Conservation (phyloP, 1,284 basidiomycete genomes). For the Ganoderma multipileum region DNA sequence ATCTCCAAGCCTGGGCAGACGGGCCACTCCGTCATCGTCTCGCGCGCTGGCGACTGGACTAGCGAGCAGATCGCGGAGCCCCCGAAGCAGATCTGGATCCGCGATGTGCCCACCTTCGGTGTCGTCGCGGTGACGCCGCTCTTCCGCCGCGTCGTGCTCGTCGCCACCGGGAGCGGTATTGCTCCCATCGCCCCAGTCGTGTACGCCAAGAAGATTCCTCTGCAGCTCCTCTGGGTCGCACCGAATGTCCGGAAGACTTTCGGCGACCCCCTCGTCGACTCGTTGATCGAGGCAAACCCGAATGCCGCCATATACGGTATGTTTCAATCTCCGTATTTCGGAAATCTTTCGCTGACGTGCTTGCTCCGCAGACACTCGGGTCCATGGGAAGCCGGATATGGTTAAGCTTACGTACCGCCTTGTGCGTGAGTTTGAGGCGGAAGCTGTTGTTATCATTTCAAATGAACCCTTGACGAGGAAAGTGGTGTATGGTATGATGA, state of each 20-base stretch:
- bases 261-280: slow-evolving; percentile 60
- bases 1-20: slow-evolving; percentile 56
- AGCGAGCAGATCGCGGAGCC: slow-evolving; percentile 55
- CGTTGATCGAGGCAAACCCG: slow-evolving; percentile 56
- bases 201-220: slow-evolving; percentile 53
- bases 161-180: slow-evolving; percentile 67
- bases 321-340: slow-evolving; percentile 18
- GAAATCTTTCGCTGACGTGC: slow-evolving; percentile 1
- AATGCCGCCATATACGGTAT: slow-evolving; percentile 61
- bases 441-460: slow-evolving; percentile 66
- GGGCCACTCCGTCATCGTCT: slow-evolving; percentile 63
- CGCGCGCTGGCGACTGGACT: slow-evolving; percentile 67
- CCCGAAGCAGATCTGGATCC: slow-evolving; percentile 58
- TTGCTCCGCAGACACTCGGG: slow-evolving; percentile 52
- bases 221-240: slow-evolving; percentile 63
- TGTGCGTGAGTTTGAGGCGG: slow-evolving; percentile 63
- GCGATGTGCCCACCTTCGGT: slow-evolving; percentile 60
- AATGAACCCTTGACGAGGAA: slow-evolving; percentile 64
- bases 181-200: slow-evolving; percentile 62
- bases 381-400: slow-evolving; percentile 66
- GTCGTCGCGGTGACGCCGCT: slow-evolving; percentile 60
- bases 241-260: slow-evolving; percentile 64
- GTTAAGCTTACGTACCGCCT: slow-evolving; percentile 61
- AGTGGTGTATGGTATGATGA: slow-evolving; percentile 66
- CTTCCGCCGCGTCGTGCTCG: slow-evolving; percentile 61